phyloP scores from a whole-genome alignment of 2,329 filamentous ascomycete genomes.

The Colletotrichum tabaci region DNA sequence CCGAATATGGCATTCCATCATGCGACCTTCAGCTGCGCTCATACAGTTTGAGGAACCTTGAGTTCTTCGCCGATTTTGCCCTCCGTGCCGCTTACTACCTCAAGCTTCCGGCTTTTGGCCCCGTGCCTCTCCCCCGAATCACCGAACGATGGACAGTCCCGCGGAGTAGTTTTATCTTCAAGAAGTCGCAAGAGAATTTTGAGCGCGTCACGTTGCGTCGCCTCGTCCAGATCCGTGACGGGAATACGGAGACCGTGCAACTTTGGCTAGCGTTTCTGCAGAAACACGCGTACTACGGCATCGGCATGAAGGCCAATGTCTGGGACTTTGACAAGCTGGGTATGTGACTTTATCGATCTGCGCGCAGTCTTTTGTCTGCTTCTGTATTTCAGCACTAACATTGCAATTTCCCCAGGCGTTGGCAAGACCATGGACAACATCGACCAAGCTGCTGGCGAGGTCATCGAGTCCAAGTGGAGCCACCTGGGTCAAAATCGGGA shows the following conservation, averaged over 20 bases:
- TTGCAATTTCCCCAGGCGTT: constrained; percentile 56
- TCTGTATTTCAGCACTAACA: neutral
- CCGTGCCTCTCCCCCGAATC: constrained; percentile 87
- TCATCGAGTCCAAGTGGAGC: constrained; percentile 67
- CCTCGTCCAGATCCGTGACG: constrained; percentile 93
- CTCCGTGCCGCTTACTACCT: constrained; percentile 96
- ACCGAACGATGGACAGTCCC: constrained; percentile 96
- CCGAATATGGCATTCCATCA: constrained; percentile 83
- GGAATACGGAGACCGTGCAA: constrained; percentile 88
- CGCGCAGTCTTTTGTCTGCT: neutral
- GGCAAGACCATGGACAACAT: constrained; percentile 67
- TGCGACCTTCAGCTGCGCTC: constrained; percentile 95
- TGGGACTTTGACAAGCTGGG: constrained; percentile 87
- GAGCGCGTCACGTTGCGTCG: constrained; percentile 90
- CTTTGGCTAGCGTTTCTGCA: constrained; percentile 93
- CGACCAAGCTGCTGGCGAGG: constrained; percentile 58
- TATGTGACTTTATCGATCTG: neutral
- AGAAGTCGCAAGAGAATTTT: constrained; percentile 98
- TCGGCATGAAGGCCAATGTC: constrained; percentile 98
- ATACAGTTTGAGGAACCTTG: constrained; percentile 89
- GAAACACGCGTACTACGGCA: constrained; percentile 94
- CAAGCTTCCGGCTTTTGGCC: constrained; percentile 86
- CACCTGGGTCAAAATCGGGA: constrained; percentile 69
- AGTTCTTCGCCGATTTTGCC: constrained; percentile 96
- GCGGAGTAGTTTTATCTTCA: constrained; percentile 90